Percentiles rank a stretch among this genome's conserved stretches.
phyloP scores from a whole-genome alignment of 2,329 filamentous ascomycete genomes.

The Cadophora gregata region DNA sequence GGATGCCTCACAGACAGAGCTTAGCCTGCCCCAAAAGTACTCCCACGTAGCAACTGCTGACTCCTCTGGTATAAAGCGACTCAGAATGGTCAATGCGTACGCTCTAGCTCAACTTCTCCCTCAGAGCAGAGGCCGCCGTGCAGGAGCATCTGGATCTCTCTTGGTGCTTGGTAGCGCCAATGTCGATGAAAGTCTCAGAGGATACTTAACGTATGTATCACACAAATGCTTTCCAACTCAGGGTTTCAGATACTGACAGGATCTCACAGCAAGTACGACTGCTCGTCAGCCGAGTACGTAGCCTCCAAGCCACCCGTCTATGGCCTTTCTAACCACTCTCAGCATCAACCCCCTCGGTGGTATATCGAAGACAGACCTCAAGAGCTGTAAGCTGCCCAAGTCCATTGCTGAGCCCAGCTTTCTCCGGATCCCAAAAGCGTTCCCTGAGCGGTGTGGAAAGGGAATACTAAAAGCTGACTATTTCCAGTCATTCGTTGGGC shows the following conservation, averaged over 20 bases:
- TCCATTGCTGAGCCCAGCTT: not conserved
- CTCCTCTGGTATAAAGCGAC: not conserved
- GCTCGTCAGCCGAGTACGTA: conserved; percentile 40
- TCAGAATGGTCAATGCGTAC: conserved; percentile 61
- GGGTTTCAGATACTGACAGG: not conserved
- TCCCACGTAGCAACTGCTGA: not conserved
- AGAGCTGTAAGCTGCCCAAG: conserved; percentile 1
- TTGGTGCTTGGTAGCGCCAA: conserved; percentile 73
- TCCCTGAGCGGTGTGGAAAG: not conserved
- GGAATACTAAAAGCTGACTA: not conserved
- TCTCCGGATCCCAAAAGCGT: not conserved
- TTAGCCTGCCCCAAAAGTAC: not conserved
- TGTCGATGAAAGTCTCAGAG: conserved; percentile 61
- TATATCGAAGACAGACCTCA: conserved; percentile 57
- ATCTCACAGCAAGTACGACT: conserved; percentile 64
- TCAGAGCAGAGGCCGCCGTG: conserved; percentile 56
- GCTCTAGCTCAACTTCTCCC: conserved; percentile 65
- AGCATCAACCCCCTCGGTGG: conserved; percentile 66
- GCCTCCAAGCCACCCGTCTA: not conserved
- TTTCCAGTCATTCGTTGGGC: conserved; percentile 67
- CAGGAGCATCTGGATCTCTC: conserved; percentile 53
- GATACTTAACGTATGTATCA: conserved; percentile 58
- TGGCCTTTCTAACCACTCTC: conserved; percentile 32
- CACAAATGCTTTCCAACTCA: not conserved
- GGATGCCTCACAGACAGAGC: too few species aligned